Evolutionary conservation across 2,329 filamentous ascomycete genomes (phyloP).

Genomic region (Amphichorda felina): DNA sequence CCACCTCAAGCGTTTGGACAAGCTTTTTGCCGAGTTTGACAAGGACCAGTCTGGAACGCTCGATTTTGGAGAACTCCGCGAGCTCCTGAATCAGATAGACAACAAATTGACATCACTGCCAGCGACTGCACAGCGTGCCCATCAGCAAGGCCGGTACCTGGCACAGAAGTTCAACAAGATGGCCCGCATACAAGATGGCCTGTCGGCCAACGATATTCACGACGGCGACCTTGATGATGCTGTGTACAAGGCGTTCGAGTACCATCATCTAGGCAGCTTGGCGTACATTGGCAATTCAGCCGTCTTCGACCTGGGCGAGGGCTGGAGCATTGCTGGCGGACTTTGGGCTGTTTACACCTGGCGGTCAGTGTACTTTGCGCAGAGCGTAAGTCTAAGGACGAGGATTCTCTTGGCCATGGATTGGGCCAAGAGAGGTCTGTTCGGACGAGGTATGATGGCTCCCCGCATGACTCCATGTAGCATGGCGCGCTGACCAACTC

Average conservation of each 20-base stretch:
- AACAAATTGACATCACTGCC: conserved; percentile 87
- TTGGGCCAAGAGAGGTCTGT: conserved; percentile 92
- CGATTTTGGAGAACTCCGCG: conserved; percentile 83
- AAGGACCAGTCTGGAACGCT: conserved; percentile 86
- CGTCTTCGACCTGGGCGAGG: conserved; percentile 78
- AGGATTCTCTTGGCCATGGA: conserved; percentile 90
- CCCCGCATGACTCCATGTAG: too few relatives aligned
- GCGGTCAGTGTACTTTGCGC: conserved; percentile 93
- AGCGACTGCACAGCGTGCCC: conserved; percentile 88
- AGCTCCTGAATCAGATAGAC: conserved; percentile 86
- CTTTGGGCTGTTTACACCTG: conserved; percentile 91
- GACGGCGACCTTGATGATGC: conserved; percentile 88
- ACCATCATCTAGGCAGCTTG: conserved; percentile 79
- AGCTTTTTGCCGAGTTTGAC: conserved; percentile 85
- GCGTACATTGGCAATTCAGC: conserved; percentile 96
- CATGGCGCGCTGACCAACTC: conserved; percentile 3
- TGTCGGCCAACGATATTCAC: conserved; percentile 67
- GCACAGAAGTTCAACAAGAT: conserved; percentile 91
- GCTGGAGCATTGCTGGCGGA: conserved; percentile 68
- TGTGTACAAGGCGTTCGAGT: conserved; percentile 90
- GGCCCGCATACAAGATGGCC: conserved; percentile 61
- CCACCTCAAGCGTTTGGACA: conserved; percentile 82
- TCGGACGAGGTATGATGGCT: conserved; percentile 70
- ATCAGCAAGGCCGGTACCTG: conserved; percentile 91
- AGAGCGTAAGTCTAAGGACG: conserved; percentile 89